phyloP scores from a whole-genome alignment of 163 green algal genomes.

The Volvox carteri region DNA sequence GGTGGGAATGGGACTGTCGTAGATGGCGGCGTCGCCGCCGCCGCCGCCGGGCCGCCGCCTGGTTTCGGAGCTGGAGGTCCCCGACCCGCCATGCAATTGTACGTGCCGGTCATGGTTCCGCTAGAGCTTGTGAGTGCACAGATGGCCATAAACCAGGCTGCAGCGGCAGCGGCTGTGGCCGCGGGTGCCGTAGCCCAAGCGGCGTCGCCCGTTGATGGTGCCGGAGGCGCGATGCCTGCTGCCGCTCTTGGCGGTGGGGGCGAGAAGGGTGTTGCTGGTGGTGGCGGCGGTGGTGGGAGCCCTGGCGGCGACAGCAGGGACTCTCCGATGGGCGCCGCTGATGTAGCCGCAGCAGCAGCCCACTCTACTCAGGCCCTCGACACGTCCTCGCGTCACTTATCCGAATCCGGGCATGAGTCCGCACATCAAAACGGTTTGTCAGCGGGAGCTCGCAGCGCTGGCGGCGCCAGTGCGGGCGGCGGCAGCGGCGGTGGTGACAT shows the following conservation, averaged over 20 bases:
- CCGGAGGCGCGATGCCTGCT: not conserved
- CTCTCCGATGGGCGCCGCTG: not conserved
- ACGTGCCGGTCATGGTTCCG: slow-evolving; percentile 34
- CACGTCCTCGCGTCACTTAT: not conserved
- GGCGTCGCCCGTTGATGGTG: not conserved
- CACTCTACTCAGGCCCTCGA: not conserved
- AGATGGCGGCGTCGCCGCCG: not conserved
- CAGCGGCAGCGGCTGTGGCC: not conserved
- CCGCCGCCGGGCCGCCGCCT: not conserved
- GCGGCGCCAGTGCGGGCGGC: not conserved
- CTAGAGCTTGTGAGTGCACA: slow-evolving; percentile 3
- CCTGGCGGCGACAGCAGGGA: not conserved
- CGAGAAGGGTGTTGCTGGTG: not conserved
- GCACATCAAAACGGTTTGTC: not conserved
- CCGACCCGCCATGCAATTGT: slow-evolving; percentile 10
- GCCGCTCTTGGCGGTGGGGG: not conserved
- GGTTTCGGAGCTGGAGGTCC: not conserved
- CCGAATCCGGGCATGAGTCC: slow-evolving; percentile 37
- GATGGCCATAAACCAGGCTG: slow-evolving; percentile 18
- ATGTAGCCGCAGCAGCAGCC: not conserved
- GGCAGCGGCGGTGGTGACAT: not conserved
- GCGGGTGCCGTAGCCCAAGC: not conserved
- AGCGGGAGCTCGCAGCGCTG: too few relatives aligned
- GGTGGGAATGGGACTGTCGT: slow-evolving; percentile 4
- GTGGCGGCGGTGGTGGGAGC: not conserved